Base-by-base conservation (phyloP, 331 rosid species). In the Erythrophleum ivorense region DNA sequence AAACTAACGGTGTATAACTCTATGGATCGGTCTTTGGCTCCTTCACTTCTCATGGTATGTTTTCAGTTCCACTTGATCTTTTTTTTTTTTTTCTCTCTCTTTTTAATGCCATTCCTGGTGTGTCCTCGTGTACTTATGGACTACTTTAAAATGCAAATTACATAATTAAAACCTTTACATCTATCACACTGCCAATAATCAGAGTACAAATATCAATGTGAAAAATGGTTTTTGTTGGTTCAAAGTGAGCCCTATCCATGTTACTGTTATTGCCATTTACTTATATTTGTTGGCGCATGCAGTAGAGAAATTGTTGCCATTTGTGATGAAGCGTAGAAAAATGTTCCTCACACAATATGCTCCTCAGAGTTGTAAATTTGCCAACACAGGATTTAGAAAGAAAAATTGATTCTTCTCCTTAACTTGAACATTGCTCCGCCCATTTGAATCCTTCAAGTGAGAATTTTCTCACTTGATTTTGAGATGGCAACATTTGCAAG, bases 1-100 rank as follows among this genome's bases (percentile, higher is more conserved):
- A 95, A 95, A 86, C 98, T 95, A 21, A 97, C 99, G 0, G 99
- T 95, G 24, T 95, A 93, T 88, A 95, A 95, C 83, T 95, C 98
- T 0, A 98, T 95, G 29, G 99, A 95, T 62, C 99, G 98, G 71
- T 95, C 99, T 1, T 52, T 95, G 75, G 98, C 99, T 3, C 99
- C 99, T 11, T 95, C 99, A 67, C 99, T 95, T 80, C 99, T 95
- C 86, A 95, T 95, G 99, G 98, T 95, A 91, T 60, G 78, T 72
- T 36, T 76, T 31, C 57, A 10, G 9, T 41, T 66, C 77, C 65
- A 41, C 81, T 40, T 72, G 70, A 48, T 24, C 29, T 24, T 82
- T 49, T 75, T 75, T 67, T 60, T 70, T 64, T 75, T 75, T 67
- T 60, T 70, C 57, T 1, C 29, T 24, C 29, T 24, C 29, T 24